These are phyloP conservation scores for Fraxinus velutina DNA, from an alignment of 305 asterid genomes.

Conservation along the genomic window DNA sequence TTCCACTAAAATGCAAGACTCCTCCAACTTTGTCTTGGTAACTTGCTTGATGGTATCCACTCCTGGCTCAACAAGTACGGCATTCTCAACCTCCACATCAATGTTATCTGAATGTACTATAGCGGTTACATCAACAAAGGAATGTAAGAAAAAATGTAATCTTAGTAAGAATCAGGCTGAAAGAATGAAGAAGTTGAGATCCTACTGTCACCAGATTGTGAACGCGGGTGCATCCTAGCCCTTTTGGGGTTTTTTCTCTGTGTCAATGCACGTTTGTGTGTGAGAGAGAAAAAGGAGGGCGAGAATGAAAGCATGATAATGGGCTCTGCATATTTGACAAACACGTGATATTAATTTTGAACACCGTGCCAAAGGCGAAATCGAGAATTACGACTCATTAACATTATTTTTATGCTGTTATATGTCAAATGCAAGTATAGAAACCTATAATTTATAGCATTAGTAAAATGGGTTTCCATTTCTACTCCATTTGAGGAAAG, in stretches of 20 bases:
- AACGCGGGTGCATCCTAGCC: background rate
- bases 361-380: background rate
- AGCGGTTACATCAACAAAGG: background rate
- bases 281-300: background rate
- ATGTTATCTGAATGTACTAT: constrained; percentile 35
- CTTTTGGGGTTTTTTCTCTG: background rate
- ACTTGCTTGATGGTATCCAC: constrained; percentile 32
- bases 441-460: background rate
- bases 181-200: background rate
- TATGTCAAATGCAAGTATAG: background rate
- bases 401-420: background rate
- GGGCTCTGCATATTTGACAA: background rate
- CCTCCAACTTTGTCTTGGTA: constrained; percentile 43
- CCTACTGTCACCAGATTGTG: background rate
- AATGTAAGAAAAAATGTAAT: background rate
- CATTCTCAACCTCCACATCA: constrained; percentile 37
- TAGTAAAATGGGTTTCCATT: background rate
- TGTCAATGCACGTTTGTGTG: background rate
- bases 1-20: constrained; percentile 69
- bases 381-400: background rate
- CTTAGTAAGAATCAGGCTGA: background rate
- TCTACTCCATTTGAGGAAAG: background rate
- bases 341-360: background rate
- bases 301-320: background rate
- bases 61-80: constrained; percentile 25